Base-by-base conservation (phyloP, 2,329 filamentous ascomycete genomes). In the Paracamarosporium sp. region DNA sequence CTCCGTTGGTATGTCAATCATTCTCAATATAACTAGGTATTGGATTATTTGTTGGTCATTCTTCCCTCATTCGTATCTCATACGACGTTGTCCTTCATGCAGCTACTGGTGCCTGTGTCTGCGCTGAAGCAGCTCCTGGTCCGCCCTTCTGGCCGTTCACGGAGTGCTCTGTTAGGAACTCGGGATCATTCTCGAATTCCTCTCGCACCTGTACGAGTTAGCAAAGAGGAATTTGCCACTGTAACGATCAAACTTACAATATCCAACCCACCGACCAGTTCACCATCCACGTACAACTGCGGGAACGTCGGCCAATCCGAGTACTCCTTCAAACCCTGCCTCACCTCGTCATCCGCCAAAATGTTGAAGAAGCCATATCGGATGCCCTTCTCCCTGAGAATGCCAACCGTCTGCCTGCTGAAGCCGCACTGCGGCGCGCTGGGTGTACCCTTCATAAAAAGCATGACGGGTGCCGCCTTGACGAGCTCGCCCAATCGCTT, bases 311-410 rank as follows among this genome's bases (percentile, higher is more conserved):
- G 95, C 95, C 95, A 99, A 61, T 98, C 95, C n/a, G 93, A 93
- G 76, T 88, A 98, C 79, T 95, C 92, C 84, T 99, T 99, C 72
- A 99, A 80, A 0, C 95, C 95, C 80, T 98, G 94, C 60, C 95
- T 86, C 46, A 99, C 95, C 77, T 98, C 94, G 71, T 99, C 94
- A 75, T 99, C 95, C 62, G 95, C 95, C 68, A 99, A 80, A 63
- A 99, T 99, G 76, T 99, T 98, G 83, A 99, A 99, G 83, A 99
- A 99, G 20, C 95, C 95, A 76, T 98, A 99, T 76, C 96, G 92
- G 59, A 99, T 90, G 48, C 90, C 90, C 73, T 92, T 89, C 79
- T 98, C 94, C 51, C 95, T 86, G 69, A 99, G 80, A 45, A 99
- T 86, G 25, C 83, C 88, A 41, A 99, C 95, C 43, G 97, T 81